These are phyloP conservation scores for Simplicillium aogashimaense DNA, from an alignment of 2,329 filamentous ascomycete genomes.

Conservation along the genomic window DNA sequence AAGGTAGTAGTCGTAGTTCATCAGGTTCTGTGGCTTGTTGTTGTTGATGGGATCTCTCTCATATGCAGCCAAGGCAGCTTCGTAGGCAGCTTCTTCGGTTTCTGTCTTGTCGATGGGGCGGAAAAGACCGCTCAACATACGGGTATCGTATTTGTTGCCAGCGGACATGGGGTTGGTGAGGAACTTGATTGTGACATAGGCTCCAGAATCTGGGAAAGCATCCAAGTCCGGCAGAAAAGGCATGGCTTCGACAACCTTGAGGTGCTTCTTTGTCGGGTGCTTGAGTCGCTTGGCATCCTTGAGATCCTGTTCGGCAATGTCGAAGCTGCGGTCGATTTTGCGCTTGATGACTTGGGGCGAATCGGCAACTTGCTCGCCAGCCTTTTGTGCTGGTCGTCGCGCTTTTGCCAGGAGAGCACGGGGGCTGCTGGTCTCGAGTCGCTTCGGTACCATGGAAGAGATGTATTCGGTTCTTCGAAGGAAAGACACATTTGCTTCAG, in stretches of 20 bases:
- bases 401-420: conserved; percentile 22
- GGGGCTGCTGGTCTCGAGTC: conserved; percentile 33
- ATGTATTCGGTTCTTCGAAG: conserved; percentile 95
- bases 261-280: conserved; percentile 47
- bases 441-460: conserved; percentile 48
- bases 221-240: conserved; percentile 57
- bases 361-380: conserved; percentile 50
- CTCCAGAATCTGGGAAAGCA: conserved; percentile 59
- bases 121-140: conserved; percentile 52
- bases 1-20: conserved; percentile 61
- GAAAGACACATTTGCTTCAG: conserved; percentile 78
- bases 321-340: conserved; percentile 56
- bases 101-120: conserved; percentile 47
- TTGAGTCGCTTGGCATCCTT: conserved; percentile 43
- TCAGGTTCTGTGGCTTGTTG: conserved; percentile 45
- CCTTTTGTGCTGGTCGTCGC: conserved; percentile 27
- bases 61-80: conserved; percentile 40
- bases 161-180: conserved; percentile 50
- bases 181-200: conserved; percentile 62
- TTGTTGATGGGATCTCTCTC: conserved; percentile 46
- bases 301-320: conserved; percentile 40
- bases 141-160: conserved; percentile 44
- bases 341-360: conserved; percentile 57
- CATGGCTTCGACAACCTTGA: conserved; percentile 49
- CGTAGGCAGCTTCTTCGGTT: conserved; percentile 42